phyloP scores from a whole-genome alignment of 2,329 filamentous ascomycete species.

The Fusarium sp. region DNA sequence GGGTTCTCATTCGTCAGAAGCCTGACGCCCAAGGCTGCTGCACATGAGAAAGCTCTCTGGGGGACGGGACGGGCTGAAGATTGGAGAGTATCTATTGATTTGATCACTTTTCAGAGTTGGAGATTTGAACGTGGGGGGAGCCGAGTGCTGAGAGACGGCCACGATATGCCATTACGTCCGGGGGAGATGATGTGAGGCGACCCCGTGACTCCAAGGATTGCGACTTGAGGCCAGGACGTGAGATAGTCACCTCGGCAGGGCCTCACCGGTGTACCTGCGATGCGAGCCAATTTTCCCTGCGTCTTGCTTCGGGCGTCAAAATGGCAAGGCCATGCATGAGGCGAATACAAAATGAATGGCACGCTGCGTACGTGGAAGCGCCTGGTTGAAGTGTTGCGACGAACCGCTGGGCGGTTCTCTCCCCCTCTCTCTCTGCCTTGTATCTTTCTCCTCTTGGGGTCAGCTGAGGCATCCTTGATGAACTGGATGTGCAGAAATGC shows the following conservation, averaged over 20 bases:
- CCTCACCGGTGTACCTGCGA: slow-evolving; percentile 30
- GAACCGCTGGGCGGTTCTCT: background rate
- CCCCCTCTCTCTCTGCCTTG: background rate
- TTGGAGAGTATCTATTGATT: slow-evolving; percentile 7
- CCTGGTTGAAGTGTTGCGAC: slow-evolving; percentile 20
- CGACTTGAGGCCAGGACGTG: slow-evolving; percentile 6
- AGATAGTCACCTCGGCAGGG: slow-evolving; percentile 5
- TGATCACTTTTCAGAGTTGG: background rate
- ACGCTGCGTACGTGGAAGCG: slow-evolving; percentile 25
- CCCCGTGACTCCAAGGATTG: slow-evolving; percentile 19
- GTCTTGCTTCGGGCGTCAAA: slow-evolving; percentile 18
- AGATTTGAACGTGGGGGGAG: slow-evolving; percentile 16
- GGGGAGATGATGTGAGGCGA: slow-evolving; percentile 26
- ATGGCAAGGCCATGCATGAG: background rate
- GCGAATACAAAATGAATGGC: slow-evolving; percentile 17
- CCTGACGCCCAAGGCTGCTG: slow-evolving; percentile 22
- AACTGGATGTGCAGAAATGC: slow-evolving; percentile 12
- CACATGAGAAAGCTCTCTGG: slow-evolving; percentile 1
- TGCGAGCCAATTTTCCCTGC: slow-evolving; percentile 10
- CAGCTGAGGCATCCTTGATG: slow-evolving; percentile 12
- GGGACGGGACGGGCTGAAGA: slow-evolving; percentile 4
- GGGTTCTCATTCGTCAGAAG: slow-evolving; percentile 35
- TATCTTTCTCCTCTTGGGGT: background rate
- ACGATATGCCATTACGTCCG: slow-evolving; percentile 16
- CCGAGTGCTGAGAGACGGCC: slow-evolving; percentile 25